A percentile compares a stretch with the other conserved stretches of the same genome.
phyloP scores from a whole-genome alignment of 176 grass and related monocot genomes.

The Hordeum marinum region DNA sequence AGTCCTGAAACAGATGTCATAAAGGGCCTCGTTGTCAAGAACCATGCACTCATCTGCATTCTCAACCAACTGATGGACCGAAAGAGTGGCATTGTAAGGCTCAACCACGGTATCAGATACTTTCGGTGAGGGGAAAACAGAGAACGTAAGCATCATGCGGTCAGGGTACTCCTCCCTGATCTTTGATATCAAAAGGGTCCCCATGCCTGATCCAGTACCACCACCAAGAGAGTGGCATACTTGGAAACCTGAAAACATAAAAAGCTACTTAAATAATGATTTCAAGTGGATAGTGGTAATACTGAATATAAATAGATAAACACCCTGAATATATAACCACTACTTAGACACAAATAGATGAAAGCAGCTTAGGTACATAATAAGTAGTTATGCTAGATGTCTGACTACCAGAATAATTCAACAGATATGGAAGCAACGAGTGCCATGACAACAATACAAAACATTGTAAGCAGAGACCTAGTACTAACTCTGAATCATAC shows the following conservation, averaged over 20 bases:
- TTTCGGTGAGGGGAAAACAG: constrained; percentile 54
- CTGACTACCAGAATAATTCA: too few relatives aligned
- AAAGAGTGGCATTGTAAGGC: constrained; percentile 56
- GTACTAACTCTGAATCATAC: background rate
- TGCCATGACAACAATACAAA: background rate
- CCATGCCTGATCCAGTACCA: constrained; percentile 60
- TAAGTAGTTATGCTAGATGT: background rate
- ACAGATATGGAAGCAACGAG: background rate
- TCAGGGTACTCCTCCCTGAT: constrained; percentile 55
- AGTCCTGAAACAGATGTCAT: constrained; percentile 59
- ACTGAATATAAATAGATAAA: background rate
- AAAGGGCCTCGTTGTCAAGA: constrained; percentile 56
- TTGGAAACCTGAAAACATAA: constrained; percentile 43
- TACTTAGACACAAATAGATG: background rate
- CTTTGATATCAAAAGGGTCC: constrained; percentile 51
- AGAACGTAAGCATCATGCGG: constrained; percentile 61
- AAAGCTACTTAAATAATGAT: background rate
- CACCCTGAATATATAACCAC: too few relatives aligned
- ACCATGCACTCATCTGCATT: constrained; percentile 64
- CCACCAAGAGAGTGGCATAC: constrained; percentile 60
- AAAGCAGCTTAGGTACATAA: background rate
- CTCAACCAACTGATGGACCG: constrained; percentile 54
- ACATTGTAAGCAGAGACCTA: background rate
- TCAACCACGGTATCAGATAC: constrained; percentile 57
- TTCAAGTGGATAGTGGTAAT: background rate